Base-by-base conservation (phyloP, 345 rosid genomes). In the Gynandropsis gynandra region DNA sequence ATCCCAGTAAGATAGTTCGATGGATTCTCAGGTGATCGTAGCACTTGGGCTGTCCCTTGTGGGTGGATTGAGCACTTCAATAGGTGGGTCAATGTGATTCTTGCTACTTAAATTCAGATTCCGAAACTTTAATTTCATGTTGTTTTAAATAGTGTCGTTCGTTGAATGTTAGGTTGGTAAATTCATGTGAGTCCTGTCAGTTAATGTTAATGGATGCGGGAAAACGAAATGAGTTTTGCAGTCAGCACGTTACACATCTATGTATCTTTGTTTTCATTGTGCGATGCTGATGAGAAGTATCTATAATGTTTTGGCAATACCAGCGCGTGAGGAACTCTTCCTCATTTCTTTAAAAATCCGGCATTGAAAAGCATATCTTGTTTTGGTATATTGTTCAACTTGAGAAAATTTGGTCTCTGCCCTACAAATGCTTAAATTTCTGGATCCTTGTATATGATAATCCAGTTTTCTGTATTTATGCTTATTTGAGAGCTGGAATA, bases 21-120 rank as follows among this genome's bases (percentile, higher is more conserved):
- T 90, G 98, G 96, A 75, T 59, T 87, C 94, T 38, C 96, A 80
- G 69, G 80, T 78, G 60, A 37, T 73, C 47, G 76, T 77, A 9
- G 80, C 80, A 61, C 80, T 80, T 59, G 78, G 70, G 12, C 67
- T 84, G 15, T 84, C 88, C 24, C 76, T 75, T 50, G 80, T 76
- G 52, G 85, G 83, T 13, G 83, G 86, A 53, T 75, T 82, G 36
- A 87, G 89, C 62, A 80, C 85, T 48, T 87, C 93, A 52, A 5
- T 81, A 17, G 82, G 89, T 87, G 35, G 59, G 72, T 56, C 42
- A 37, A 12, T 19, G 6, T 19, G 8, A 17, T 40, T 62, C 8
- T 39, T 13, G 12, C 8, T 4, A 14, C 13, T 27, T 50, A 18
- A 35, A 7, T 13, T 15, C 41, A 9, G 21, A 42, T 9, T 12